Percentiles rank a stretch among this genome's conserved stretches.
phyloP scores from a whole-genome alignment of 331 rosid species.

The Ulmus americana region DNA sequence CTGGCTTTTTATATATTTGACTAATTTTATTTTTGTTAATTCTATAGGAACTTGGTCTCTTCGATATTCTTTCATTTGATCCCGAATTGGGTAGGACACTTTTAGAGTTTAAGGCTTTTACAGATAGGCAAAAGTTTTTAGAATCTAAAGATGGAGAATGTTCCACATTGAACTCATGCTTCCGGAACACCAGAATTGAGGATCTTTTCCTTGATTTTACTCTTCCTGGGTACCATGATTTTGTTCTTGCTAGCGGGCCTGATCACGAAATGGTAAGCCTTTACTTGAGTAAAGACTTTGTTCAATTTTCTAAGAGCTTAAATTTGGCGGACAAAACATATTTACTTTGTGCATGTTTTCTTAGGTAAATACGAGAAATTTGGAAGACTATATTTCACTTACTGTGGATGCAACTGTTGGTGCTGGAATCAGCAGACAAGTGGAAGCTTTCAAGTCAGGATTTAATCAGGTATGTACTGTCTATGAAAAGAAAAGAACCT shows the following conservation, averaged over 20 bases:
- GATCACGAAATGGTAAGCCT: conserved; percentile 51
- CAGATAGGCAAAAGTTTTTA: conserved; percentile 37
- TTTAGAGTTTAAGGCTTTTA: conserved; percentile 80
- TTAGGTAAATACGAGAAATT: conserved; percentile 66
- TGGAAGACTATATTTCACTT: conserved; percentile 70
- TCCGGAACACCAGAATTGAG: conserved; percentile 57
- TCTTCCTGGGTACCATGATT: conserved; percentile 88
- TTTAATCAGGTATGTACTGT: conserved; percentile 60
- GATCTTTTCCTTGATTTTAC: conserved; percentile 94
- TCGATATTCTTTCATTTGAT: conserved; percentile 76
- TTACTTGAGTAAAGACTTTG: conserved; percentile 8
- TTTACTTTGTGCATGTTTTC: conserved; percentile 13
- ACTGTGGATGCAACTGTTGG: conserved; percentile 65
- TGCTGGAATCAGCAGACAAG: conserved; percentile 77
- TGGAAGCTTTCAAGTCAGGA: conserved; percentile 88
- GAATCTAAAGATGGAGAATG: conserved; percentile 40
- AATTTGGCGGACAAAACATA: background rate
- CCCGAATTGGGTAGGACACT: conserved; percentile 73
- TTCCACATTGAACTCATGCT: conserved; percentile 34
- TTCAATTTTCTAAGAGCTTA: conserved; percentile 24
- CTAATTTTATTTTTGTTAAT: conserved; percentile 11
- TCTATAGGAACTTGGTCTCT: conserved; percentile 67
- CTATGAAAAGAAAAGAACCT: background rate
- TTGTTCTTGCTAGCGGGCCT: conserved; percentile 50
- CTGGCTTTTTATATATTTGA: conserved; percentile 12